These are phyloP conservation scores for Mycosphaerella sp. DNA, from an alignment of 2,329 filamentous ascomycete genomes.

Conservation along the genomic window DNA sequence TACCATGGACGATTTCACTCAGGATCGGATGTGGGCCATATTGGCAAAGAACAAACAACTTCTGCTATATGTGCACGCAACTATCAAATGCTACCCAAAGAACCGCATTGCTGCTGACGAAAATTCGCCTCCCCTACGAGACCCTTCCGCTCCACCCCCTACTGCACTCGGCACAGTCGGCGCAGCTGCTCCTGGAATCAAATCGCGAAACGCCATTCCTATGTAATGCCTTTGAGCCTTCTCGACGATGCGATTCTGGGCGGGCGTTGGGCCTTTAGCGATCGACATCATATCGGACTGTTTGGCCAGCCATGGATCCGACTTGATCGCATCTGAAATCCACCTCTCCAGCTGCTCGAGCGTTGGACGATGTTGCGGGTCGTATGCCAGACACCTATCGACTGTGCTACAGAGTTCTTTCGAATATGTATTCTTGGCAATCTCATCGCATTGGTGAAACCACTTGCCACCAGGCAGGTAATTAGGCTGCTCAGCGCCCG, in stretches of 20 bases:
- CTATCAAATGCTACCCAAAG: too few species aligned
- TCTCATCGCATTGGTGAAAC: not conserved
- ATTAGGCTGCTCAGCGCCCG: not conserved
- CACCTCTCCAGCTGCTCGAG: not conserved
- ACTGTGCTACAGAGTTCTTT: slow-evolving; percentile 6
- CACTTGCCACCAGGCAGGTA: slow-evolving; percentile 3
- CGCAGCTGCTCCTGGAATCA: too few species aligned
- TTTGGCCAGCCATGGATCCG: not conserved
- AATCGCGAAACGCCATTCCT: not conserved
- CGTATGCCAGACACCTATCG: slow-evolving; percentile 6
- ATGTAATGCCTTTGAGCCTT: not conserved
- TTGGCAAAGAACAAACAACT: too few species aligned
- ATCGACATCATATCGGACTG: not conserved
- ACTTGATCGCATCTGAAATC: not conserved
- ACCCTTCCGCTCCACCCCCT: too few species aligned
- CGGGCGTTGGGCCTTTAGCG: not conserved
- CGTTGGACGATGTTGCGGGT: slow-evolving; percentile 10
- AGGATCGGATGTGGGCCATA: too few species aligned
- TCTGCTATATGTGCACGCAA: too few species aligned
- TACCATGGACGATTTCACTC: too few species aligned
- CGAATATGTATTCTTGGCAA: not conserved
- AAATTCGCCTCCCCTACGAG: too few species aligned
- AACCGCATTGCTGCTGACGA: too few species aligned
- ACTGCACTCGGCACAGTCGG: too few species aligned
- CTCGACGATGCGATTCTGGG: not conserved